Evolutionary conservation across 352 stramenopile genomes (phyloP).

Genomic region (Phytophthora europaea): DNA sequence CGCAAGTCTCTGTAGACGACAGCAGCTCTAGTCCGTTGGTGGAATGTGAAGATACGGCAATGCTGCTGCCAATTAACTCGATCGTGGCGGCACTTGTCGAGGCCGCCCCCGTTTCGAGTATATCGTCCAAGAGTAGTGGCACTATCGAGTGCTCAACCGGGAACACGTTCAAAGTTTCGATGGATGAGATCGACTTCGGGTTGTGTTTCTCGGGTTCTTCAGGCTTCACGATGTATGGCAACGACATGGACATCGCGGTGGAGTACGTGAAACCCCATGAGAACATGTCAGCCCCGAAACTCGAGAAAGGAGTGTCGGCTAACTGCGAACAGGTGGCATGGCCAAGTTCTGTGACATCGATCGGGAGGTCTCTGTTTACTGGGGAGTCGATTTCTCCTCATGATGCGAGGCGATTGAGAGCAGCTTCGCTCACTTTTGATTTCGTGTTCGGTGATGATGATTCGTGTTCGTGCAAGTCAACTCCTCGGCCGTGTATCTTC

Average conservation of each 20-base stretch:
- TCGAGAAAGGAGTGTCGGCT: background rate
- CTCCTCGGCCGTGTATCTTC: constrained; percentile 25
- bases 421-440: constrained; percentile 23
- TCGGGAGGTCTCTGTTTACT: constrained; percentile 30
- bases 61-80: constrained; percentile 32
- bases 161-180: constrained; percentile 32
- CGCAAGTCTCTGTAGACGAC: constrained; percentile 6
- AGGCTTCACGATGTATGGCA: constrained; percentile 27
- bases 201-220: constrained; percentile 29
- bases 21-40: background rate
- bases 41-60: constrained; percentile 19
- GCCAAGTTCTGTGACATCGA: constrained; percentile 15
- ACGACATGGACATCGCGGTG: constrained; percentile 32
- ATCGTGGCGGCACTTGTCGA: constrained; percentile 35
- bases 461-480: constrained; percentile 25
- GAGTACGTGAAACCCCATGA: constrained; percentile 18
- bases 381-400: constrained; percentile 5
- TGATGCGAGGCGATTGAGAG: constrained; percentile 6
- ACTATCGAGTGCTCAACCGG: constrained; percentile 27
- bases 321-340: constrained; percentile 25
- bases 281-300: constrained; percentile 15
- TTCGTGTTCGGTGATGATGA: constrained; percentile 6
- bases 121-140: constrained; percentile 6
- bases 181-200: constrained; percentile 36
- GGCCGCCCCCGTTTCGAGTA: constrained; percentile 22